Base-by-base conservation (phyloP, 352 stramenopile genomes). In the Globisporangium splendens region DNA sequence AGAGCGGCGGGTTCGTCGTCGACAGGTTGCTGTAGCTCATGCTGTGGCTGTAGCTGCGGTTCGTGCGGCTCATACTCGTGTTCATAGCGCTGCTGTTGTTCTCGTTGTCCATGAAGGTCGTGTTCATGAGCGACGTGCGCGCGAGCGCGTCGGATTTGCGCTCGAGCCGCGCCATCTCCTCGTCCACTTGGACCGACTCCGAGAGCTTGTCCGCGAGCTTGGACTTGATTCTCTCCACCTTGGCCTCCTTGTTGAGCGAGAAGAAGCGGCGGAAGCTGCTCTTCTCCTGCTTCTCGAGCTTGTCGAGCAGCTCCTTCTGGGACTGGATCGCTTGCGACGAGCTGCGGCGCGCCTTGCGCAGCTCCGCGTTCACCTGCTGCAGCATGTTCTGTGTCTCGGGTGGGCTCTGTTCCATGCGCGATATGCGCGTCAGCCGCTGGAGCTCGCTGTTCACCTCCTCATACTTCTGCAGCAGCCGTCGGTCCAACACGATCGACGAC, bases 251-350 rank as follows among this genome's bases (percentile, higher is more conserved):
- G 59, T 92, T 90, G 48, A 91, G 59, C 10, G 77, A 77, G 57
- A 92, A 90, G 17, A 90, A 78, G 22, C 78, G 74, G 1, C 83
- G 80, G 24, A 90, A 63, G 1, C 77, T 70, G 43, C 78, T 69
- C 21, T 78, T 77, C 51, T 92, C 83, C 46, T 90, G 80, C 46
- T 70, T 72, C 66, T 89, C 83, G 63, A 92, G 87, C 58, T 92
- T 92, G 63, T 92, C 79, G 49, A 92, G 73, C 48, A 92, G 59
- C 56, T 89, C 80, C 56, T 91, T 89, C 62, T 92, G 83, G 43
- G 76, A 86, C 59, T 90, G 80, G 59, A 92, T 88, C 66, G 87
- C 86, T 60, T 88, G 73, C 20, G 70, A 72, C 59, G 83, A 92
- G 56, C 69, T 87, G 31, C 76, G 76, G 56, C 78, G 79, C 2